Conservation (phyloP, 306 rosid genomes). For the Sicyos edulis region DNA sequence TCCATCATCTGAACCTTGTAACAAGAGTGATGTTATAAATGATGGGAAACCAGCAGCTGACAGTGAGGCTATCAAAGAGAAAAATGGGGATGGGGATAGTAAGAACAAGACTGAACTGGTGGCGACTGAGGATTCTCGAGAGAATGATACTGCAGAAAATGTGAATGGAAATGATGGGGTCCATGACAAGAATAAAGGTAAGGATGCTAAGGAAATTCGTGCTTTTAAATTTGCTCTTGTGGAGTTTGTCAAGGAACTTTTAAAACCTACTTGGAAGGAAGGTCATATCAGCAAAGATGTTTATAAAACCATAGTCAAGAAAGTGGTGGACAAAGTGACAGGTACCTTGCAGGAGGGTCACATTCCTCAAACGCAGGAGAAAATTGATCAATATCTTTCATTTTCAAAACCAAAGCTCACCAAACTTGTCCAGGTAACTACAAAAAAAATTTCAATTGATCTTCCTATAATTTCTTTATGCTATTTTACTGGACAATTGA, state of each 20-base stretch:
- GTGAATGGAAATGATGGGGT: slow-evolving; percentile 43
- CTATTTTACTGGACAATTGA: slow-evolving; percentile 2
- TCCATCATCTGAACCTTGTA: slow-evolving; percentile 33
- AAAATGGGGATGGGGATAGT: slow-evolving; percentile 31
- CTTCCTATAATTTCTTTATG: not conserved
- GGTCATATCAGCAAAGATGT: slow-evolving; percentile 79
- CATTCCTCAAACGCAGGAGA: slow-evolving; percentile 85
- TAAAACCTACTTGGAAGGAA: slow-evolving; percentile 90
- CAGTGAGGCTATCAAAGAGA: slow-evolving; percentile 30
- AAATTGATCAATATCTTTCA: slow-evolving; percentile 74
- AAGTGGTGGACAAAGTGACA: slow-evolving; percentile 87
- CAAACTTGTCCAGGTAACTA: slow-evolving; percentile 84
- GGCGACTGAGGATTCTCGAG: slow-evolving; percentile 32
- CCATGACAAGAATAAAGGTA: slow-evolving; percentile 59
- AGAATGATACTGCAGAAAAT: slow-evolving; percentile 37
- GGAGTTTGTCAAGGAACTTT: slow-evolving; percentile 82
- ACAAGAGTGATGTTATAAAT: slow-evolving; percentile 31
- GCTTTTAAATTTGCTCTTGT: slow-evolving; percentile 83
- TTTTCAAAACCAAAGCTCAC: slow-evolving; percentile 72
- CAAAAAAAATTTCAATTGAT: not conserved
- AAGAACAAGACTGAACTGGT: slow-evolving; percentile 33
- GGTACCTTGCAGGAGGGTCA: slow-evolving; percentile 50
- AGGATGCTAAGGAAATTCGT: slow-evolving; percentile 67
- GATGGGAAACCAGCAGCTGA: slow-evolving; percentile 36
- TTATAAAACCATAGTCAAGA: slow-evolving; percentile 88